Base-by-base conservation (phyloP, 768 basidiomycete species). In the Leccinellum rugosiceps region DNA sequence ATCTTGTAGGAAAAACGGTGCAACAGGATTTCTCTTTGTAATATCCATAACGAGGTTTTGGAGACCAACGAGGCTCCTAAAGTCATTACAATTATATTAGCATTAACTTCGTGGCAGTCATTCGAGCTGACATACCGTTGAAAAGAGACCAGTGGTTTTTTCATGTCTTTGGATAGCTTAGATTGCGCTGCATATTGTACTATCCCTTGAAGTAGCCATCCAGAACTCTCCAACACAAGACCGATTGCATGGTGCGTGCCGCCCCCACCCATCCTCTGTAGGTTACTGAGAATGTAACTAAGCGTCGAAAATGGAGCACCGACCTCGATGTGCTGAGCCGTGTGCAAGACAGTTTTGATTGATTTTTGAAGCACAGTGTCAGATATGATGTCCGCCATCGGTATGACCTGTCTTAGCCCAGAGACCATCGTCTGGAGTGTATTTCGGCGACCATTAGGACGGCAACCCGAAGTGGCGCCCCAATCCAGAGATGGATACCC, bases 131-230 rank as follows among this genome's bases (percentile, higher is more conserved):
- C 61, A 6, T 49, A 63, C 64, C 2, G 44, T 34, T 43, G 53
- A 21, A 65, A 63, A 13, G 50, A 30, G 1, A 0, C n/a, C 48
- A 66, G 5, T 3, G 47, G 8, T 49, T 8, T 55, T 7, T 31
- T 63, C 55, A 52, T 63, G 44, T 50, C 48, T 15, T 0, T 48
- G 15, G 60, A 41, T 1, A 63, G 2, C 13, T 43, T 26, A 4
- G 43, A 43, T 15, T 13, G 8, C 41, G 28, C 28, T 13, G 30
- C 54, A 17, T 47, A 45, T 31, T 28, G 52, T 0, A 49, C 38
- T 8, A 62, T 65, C 15, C 54, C 59, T 0, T 65, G 43, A 7
- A 64, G 60, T 9, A 64, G 13, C 54, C 56, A 58, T 10, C 57
- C 64, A 21, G 63, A 58, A 15, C 32, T 23, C 34, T 65, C 60